These are phyloP conservation scores for Beauveria pseudobassiana DNA, from an alignment of 2,329 filamentous ascomycete genomes.

Conservation along the genomic window DNA sequence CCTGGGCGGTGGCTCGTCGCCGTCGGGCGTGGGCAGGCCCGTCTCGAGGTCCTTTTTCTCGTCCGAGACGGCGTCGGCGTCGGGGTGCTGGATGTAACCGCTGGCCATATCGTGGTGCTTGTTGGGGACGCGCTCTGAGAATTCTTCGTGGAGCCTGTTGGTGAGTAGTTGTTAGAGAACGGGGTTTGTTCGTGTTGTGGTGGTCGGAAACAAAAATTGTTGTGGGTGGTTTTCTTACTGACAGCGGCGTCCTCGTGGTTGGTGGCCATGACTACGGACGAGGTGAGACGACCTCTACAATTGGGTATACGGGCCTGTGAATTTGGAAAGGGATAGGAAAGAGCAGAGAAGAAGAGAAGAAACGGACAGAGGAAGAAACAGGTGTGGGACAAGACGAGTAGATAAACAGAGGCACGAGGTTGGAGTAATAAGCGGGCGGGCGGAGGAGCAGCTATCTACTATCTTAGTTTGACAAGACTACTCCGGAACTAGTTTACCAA, in stretches of 20 bases:
- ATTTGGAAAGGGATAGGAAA: neutral
- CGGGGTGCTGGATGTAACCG: conserved; percentile 11
- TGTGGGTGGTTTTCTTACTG: conserved; percentile 20
- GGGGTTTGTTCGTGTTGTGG: too few species aligned
- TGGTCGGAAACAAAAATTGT: neutral
- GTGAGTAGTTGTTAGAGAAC: neutral
- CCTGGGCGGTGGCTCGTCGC: conserved; percentile 44
- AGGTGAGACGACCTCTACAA: neutral
- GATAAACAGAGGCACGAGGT: neutral
- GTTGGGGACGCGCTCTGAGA: conserved; percentile 16
- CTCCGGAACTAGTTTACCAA: too few species aligned
- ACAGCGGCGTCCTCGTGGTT: conserved; percentile 26
- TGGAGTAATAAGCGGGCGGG: neutral
- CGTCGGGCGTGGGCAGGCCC: conserved; percentile 28
- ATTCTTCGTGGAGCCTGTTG: conserved; percentile 15
- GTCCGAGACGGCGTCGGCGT: neutral
- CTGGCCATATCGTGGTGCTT: conserved; percentile 16
- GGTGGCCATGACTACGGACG: conserved; percentile 22
- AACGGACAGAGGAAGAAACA: neutral
- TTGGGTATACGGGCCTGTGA: neutral
- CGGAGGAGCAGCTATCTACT: neutral
- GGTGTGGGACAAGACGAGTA: conserved; percentile 7
- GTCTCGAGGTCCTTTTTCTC: conserved; percentile 16
- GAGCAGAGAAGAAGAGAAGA: neutral
- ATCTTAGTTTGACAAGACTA: neutral